Evolutionary conservation across 1,284 basidiomycete species (phyloP).

Genomic region (Fomitopsis palustris): DNA sequence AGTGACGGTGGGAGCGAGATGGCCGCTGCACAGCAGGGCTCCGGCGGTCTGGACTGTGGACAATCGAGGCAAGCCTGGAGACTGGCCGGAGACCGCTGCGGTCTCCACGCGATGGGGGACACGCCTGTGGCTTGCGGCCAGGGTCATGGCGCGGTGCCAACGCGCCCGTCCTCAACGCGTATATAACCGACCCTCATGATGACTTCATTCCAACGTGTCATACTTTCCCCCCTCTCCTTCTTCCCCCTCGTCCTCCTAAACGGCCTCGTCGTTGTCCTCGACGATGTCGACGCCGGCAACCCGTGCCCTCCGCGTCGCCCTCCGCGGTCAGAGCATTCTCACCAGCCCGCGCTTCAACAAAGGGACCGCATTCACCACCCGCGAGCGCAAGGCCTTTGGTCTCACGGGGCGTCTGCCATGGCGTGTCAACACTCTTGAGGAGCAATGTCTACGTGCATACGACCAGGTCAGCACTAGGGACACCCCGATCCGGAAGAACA

Average conservation of each 20-base stretch:
- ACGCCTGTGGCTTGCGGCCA: not conserved
- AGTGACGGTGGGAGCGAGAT: not conserved
- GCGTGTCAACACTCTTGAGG: slow-evolving; percentile 71
- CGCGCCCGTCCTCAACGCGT: not conserved
- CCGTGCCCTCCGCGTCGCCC: slow-evolving; percentile 39
- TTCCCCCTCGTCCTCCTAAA: no score
- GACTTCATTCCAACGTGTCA: not conserved
- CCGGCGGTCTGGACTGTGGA: not conserved
- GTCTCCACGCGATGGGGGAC: not conserved
- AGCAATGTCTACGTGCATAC: slow-evolving; percentile 72
- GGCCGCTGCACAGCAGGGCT: not conserved
- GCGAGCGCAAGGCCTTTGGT: slow-evolving; percentile 69
- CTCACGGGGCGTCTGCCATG: slow-evolving; percentile 75
- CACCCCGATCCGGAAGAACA: slow-evolving; percentile 59
- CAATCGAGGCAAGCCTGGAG: not conserved
- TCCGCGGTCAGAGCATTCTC: slow-evolving; percentile 60
- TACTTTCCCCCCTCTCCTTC: not conserved
- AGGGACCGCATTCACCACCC: slow-evolving; percentile 67
- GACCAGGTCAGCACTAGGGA: slow-evolving; percentile 54
- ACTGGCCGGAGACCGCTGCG: not conserved
- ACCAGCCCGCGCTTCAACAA: slow-evolving; percentile 68
- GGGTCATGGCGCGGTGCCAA: not conserved
- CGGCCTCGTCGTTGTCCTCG: not conserved
- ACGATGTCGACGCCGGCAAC: slow-evolving; percentile 21
- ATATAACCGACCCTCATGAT: slow-evolving; percentile 8